Base-by-base conservation (phyloP, 2,329 filamentous ascomycete genomes). In the Aspergillus sclerotialis region DNA sequence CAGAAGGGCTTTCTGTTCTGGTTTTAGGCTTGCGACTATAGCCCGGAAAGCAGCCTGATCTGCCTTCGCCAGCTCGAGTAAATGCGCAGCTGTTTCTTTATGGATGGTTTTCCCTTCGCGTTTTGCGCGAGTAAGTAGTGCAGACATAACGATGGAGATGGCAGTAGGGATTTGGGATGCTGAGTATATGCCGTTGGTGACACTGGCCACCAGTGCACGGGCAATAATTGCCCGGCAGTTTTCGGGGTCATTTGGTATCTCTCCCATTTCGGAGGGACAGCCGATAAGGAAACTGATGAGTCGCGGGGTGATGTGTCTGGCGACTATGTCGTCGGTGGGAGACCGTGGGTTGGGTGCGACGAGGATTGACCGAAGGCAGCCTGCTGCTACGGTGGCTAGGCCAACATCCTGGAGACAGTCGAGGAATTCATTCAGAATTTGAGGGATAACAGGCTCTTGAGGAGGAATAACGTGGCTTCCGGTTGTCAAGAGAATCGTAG, bases 401-500 rank as follows among this genome's bases (percentile, higher is more conserved):
- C 68, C 68, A 4, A 70, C 56, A 35, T 73, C 69, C 33, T 69
- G 63, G 14, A 98, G 73, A 57, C 89, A 94, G 52, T 94, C 90
- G 24, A 90, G 66, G 14, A 94, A 64, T 64, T 94, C 87, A 45
- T 84, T 76, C 3, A 94, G 69, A 49, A 89, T 89, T 35, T 78
- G 77, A 15, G 72, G 67, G 29, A 94, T 75, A 1, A 93, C 71
- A 7, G 82, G 76, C 48, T 96, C 89, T 27, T 75, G 77, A 1
- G 84, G 75, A 1, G 80, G 76, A 36, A 96, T 74, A 28, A 80
- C 73, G 45, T 84, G 84, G 39, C 78, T 74, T 5, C 85, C 84
- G 26, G 82, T 82, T 7, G 87, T 94, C 40, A 98, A 80, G 7
- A 98, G 73, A 39, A 98, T 84, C 0, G 92, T 94, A 30, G 83